These are phyloP conservation scores for Candida neerlandica DNA, from an alignment of 1,139 yeast genomes.

Conservation along the genomic window DNA sequence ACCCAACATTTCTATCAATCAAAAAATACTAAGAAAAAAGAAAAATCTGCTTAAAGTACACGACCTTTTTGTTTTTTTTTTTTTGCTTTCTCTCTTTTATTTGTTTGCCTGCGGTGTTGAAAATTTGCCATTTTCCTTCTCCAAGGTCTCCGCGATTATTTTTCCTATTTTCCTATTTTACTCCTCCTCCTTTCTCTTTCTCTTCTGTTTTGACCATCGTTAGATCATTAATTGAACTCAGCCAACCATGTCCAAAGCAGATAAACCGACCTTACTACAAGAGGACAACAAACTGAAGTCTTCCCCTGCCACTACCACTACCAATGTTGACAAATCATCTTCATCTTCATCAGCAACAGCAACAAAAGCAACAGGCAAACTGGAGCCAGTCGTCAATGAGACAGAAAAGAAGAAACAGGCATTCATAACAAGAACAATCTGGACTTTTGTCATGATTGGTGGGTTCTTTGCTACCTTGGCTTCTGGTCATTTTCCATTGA, in stretches of 20 bases:
- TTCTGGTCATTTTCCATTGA: conserved; percentile 87
- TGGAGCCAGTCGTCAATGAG: conserved; percentile 16
- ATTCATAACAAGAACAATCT: conserved; percentile 84
- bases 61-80: too few relatives aligned
- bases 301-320: background rate
- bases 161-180: background rate
- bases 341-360: background rate
- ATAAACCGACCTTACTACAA: background rate
- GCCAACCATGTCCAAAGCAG: background rate
- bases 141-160: background rate
- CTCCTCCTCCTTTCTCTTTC: background rate
- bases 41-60: background rate
- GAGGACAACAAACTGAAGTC: background rate
- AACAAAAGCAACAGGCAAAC: background rate
- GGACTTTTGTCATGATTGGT: conserved; percentile 91
- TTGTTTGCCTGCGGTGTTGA: background rate
- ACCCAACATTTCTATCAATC: conserved; percentile 1
- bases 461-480: conserved; percentile 72
- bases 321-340: background rate
- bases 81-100: background rate
- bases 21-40: background rate
- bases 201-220: background rate
- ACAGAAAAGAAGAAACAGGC: conserved; percentile 75
- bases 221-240: background rate
- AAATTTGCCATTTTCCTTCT: conserved; percentile 2